Evolutionary conservation across 345 rosid genomes (phyloP), one percentile per base, ranked within the genome.

Genomic region (Syzygium aromaticum): DNA sequence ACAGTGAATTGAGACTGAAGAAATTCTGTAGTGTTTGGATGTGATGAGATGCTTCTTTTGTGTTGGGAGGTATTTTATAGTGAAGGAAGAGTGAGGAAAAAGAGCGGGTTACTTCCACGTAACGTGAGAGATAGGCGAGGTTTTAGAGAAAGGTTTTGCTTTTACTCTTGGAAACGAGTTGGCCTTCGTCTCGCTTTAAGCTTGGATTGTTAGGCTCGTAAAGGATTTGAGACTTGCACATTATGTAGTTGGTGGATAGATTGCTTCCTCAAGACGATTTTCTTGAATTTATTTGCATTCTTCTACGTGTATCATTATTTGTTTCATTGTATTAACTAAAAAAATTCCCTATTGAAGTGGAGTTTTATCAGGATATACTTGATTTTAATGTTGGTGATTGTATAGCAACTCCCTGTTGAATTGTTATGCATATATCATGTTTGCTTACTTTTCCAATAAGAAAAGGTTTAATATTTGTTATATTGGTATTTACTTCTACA

Each of bases 71-170:
- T 5, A 51, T 28, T 88, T 77, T 78, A 53, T 86, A 73, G 63
- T 22, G 51, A 49, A 25, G 53, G 88, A 84, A 14, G 54, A 57
- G 38, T 2, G 27, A 54, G 52, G 21, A 54, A 52, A 21, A 27
- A 85, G 13, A 52, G 15, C 46, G 77, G 86, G 28, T 88, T 88
- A 84, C 92, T 87, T 89, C 87, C 84, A 91, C 92, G 92, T 85
- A 87, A 89, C 17, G 8, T 5, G 77, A 40, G 77, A 40, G 64
- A 17, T 40, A 23, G 77, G 78, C 28, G 38, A 30, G 86, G 52
- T 85, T 85, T 85, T 14, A 40, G 85, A 49, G 77, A 46, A 61
- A 33, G 73, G 82, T 38, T 73, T 73, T 73, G 82, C 82, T 73
- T 73, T 38, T 38, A 73, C 82, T 73, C 82, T 73, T 38, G 82